Base-by-base conservation (phyloP, 106 monocot species). In the Vanilla planifolia region DNA sequence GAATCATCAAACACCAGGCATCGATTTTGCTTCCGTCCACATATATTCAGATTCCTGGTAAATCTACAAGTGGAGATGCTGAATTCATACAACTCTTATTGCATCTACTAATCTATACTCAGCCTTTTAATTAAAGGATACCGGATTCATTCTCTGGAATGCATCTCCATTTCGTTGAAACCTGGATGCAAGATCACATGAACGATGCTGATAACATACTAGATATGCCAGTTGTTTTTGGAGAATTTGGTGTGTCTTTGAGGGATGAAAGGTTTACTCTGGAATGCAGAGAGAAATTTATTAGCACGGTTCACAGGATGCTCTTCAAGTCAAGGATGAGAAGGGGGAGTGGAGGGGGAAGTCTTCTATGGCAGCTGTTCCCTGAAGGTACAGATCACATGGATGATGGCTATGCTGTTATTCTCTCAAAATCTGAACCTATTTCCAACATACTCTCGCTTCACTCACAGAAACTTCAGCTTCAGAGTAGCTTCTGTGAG, bases 381-480 rank as follows among this genome's bases (percentile, higher is more conserved):
- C 89, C 94, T 2, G 89, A 89, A 52, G 86, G 86, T 0, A 71
- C 64, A 15, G 89, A 89, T 8, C 63, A 85, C 61, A 94, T 94
- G 94, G 85, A 94, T 67, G 94, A 94, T 63, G 94, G 94, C 0
- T 89, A 94, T 70, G 85, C 89, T 7, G 67, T 94, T 27, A 57
- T 86, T 19, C 67, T 85, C 0, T 17, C 72, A 1, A 65, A 73
- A 47, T 77, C 70, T 13, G 67, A 79, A 17, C 11, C 70, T 5
- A 85, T 77, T 7, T 61, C 51, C 15, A 57, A 22, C 10, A 50
- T 85, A 60, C 44, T 94, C 4, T 63, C 80, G n/a, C 33, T 61
- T 23, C 85, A 89, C 43, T 78, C 75, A 1, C 37, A 19, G 39
- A 80, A 65, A 51, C 48, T 94, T 19, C 65, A 62, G 58, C 3